These are phyloP conservation scores for Xanthoconium stramineum DNA, from an alignment of 768 basidiomycete species.

Conservation along the genomic window DNA sequence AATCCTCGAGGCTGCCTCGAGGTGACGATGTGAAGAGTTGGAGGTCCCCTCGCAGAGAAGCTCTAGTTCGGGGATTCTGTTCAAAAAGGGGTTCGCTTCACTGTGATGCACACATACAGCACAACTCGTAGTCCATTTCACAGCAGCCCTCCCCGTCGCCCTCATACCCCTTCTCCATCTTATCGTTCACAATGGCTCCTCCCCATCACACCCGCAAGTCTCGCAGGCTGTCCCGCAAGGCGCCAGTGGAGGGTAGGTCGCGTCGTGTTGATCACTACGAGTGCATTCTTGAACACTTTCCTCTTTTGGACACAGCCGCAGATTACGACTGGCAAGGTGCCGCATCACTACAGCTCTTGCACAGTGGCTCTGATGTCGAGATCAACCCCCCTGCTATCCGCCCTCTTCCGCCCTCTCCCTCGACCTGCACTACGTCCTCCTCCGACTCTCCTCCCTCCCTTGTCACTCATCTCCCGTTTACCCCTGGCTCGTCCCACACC, in stretches of 20 bases:
- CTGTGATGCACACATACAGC: slow-evolving; percentile 7
- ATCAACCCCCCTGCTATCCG: slow-evolving; percentile 1
- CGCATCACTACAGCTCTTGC: slow-evolving; percentile 21
- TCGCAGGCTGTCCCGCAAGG: slow-evolving; percentile 41
- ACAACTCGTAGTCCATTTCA: slow-evolving; percentile 1
- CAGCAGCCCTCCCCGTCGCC: not conserved
- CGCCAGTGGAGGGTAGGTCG: slow-evolving; percentile 33
- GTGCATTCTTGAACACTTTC: slow-evolving; percentile 34
- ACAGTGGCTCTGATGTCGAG: slow-evolving; percentile 17
- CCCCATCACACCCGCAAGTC: slow-evolving; percentile 39
- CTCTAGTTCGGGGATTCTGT: slow-evolving; percentile 18
- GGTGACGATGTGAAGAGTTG: slow-evolving; percentile 38
- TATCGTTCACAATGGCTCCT: slow-evolving; percentile 28
- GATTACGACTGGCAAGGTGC: slow-evolving; percentile 28
- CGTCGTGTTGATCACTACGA: slow-evolving; percentile 16
- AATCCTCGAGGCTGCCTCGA: slow-evolving; percentile 37
- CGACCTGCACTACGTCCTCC: slow-evolving; percentile 12
- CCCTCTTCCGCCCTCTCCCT: slow-evolving; percentile 17
- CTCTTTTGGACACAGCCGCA: slow-evolving; percentile 31
- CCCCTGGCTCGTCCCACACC: slow-evolving; percentile 38
- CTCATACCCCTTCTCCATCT: not conserved
- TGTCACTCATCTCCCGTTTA: slow-evolving; percentile 26
- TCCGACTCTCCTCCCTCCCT: slow-evolving; percentile 17
- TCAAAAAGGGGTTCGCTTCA: slow-evolving; percentile 30
- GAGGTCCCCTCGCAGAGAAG: slow-evolving; percentile 15